phyloP scores from a whole-genome alignment of 169 alveolate genomes.

The Eimeria zaria region DNA sequence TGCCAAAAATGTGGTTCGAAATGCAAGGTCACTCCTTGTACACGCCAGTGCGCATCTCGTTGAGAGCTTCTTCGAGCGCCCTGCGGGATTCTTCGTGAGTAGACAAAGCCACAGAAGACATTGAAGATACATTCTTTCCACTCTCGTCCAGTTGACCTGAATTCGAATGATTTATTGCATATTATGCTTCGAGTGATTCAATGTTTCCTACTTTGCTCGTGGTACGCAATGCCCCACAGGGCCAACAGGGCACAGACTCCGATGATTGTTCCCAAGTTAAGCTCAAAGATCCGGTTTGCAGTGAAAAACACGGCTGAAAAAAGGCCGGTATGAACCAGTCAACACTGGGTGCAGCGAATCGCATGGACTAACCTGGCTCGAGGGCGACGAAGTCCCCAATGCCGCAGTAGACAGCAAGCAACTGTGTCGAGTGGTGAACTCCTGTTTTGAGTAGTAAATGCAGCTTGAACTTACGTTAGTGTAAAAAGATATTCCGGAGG shows the following conservation, averaged over 20 bases:
- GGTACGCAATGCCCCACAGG: constrained; percentile 64
- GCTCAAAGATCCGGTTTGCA: constrained; percentile 61
- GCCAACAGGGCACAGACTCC: constrained; percentile 15
- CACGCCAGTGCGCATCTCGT: constrained; percentile 58
- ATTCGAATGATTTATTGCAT: background rate
- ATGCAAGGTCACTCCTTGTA: constrained; percentile 1
- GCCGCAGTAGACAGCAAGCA: constrained; percentile 59
- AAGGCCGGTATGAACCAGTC: background rate
- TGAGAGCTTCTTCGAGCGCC: constrained; percentile 70
- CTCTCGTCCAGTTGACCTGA: constrained; percentile 68
- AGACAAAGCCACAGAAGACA: constrained; percentile 68
- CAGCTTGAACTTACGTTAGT: constrained; percentile 3
- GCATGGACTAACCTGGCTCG: constrained; percentile 51
- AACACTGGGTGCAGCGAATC: background rate
- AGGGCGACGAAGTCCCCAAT: constrained; percentile 70
- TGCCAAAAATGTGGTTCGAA: constrained; percentile 14
- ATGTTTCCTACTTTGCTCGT: constrained; percentile 35
- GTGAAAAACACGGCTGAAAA: constrained; percentile 60
- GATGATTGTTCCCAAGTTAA: constrained; percentile 52
- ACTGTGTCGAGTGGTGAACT: background rate
- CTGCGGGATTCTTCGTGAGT: constrained; percentile 71
- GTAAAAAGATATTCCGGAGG: constrained; percentile 56
- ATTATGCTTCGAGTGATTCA: background rate
- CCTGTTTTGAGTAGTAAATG: background rate
- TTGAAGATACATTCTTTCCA: constrained; percentile 62